Base-by-base conservation (phyloP, 306 rosid genomes). In the Vigna reflexopilosa region DNA sequence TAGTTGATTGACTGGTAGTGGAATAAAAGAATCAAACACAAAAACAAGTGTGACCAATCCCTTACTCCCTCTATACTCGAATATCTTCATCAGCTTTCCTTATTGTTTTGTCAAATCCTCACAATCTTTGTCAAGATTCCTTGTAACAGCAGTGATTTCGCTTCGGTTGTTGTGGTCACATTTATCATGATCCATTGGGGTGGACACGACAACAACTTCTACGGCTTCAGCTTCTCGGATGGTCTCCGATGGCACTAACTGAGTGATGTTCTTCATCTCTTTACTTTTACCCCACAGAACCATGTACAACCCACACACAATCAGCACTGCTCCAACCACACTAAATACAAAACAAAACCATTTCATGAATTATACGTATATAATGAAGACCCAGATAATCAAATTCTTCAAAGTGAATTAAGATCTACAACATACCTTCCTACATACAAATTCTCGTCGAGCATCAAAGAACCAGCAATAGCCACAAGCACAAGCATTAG, bases 281-380 rank as follows among this genome's bases (percentile, higher is more conserved):
- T 64, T 78, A 30, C 76, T 78, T 45, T 81, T 85, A 8, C 88
- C 88, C 86, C 88, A 85, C 0, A 85, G 70, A 72, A 85, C 88
- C 77, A 74, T 78, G 72, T 81, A 85, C 40, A 85, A 12, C 3
- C 88, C 88, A 64, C 71, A 54, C 76, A 84, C 80, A 62, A 78
- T 74, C 75, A 83, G 13, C 73, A 78, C 82, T 63, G 86, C 75
- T 61, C 83, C 79, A 56, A 80, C 0, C 68, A 77, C 51, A 70
- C 87, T 83, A n/a, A 1, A 40, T 3, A 36, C 38, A 47, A 30
- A 28, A 76, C 12, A 26, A 69, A 48, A 62, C 8, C 61, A 75
- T 45, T 42, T 34, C 72, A 63, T 48, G 5, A 61, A 44, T 58
- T 28, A 26, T 58, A 59, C n/a, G 62, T 24, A n/a, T 4, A 52